Evolutionary conservation across 129 eudicot genomes (phyloP).

Genomic region (carrot (Daucus carota)): DH1_v3.0 NC_030386.2:20632001-20632500

Average conservation of each 20-base stretch:
- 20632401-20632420: slow-evolving; percentile 31
- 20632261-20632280: slow-evolving; percentile 81
- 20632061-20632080: neutral
- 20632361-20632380: slow-evolving; percentile 97
- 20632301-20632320: slow-evolving; percentile 96
- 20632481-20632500: slow-evolving; percentile 89
- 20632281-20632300: slow-evolving; percentile 89
- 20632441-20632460: slow-evolving; percentile 81
- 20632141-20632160: slow-evolving; percentile 18
- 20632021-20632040: neutral
- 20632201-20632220: slow-evolving; percentile 87
- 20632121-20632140: neutral
- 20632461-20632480: slow-evolving; percentile 80
- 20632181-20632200: slow-evolving; percentile 83
- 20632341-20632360: slow-evolving; percentile 81
- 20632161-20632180: slow-evolving; percentile 71
- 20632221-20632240: slow-evolving; percentile 93
- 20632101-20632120: neutral
- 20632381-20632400: slow-evolving; percentile 76
- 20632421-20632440: slow-evolving; percentile 70
- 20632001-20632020: neutral
- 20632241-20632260: slow-evolving; percentile 91
- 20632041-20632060: neutral
- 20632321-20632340: slow-evolving; percentile 93
- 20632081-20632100: neutral